Base-by-base conservation (phyloP, 2,329 filamentous ascomycete genomes). In the Diaporthe sp. region DNA sequence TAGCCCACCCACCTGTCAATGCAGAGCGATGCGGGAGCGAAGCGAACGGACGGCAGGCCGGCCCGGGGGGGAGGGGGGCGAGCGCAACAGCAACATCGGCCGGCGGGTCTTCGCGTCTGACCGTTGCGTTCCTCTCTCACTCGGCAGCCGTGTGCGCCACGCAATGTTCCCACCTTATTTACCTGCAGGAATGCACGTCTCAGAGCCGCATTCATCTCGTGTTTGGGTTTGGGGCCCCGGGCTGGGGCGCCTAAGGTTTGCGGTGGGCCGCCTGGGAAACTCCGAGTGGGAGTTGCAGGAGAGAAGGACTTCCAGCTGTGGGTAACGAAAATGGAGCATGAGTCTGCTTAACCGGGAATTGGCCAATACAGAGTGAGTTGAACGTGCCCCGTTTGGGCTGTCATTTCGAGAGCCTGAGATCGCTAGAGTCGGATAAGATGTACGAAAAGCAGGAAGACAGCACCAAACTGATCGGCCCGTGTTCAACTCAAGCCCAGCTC, bases 1-100 rank as follows among this genome's bases (percentile, higher is more conserved):
- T 67, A 67, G 64, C 64, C 58, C 17, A 64, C 58, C 35, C 30
- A 25, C 64, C 64, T 52, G 64, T 54, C 45, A 67, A 67, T 67
- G 64, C 64, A n/a, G 7, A 28, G 28, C 25, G 28, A 6, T n/a
- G 13, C 47, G 47, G n/a, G 42, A 52, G 9, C 50, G 50, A 66
- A n/a, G n/a, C n/a, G 35, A 33, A n/a, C 38, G n/a, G 10, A n/a
- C 58, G 58, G 7, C 15, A 22, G 25, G 3, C n/a, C 58, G n/a
- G n/a, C 55, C 54, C 15, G 28, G 54, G 13, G 33, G 33, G 30
- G 54, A 12, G 28, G 55, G 33, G n/a, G 35, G 35, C 12, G 19
- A 4, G 60, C 22, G 17, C 42, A 35, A 38, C 5, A 38, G 35
- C 35, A 30, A 33, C 7, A n/a, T 57, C 28, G 13, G 54, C 15